A percentile compares a stretch with the other conserved stretches of the same genome.
phyloP scores from a whole-genome alignment of 805 yeast genomes.

The Sungouiella thailandica region DNA sequence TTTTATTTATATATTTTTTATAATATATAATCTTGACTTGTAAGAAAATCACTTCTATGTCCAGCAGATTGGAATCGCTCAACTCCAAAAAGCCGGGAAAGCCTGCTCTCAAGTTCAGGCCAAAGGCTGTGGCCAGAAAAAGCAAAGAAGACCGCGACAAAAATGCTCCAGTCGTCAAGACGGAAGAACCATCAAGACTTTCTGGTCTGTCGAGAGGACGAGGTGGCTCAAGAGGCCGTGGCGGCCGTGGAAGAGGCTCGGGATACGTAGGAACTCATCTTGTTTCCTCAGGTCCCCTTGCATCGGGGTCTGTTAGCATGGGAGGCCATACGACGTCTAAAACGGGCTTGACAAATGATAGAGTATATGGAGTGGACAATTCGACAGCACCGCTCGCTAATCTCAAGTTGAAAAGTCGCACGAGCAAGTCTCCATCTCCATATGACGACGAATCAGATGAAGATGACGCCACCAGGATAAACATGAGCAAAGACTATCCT shows the following conservation, averaged over 20 bases:
- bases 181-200: slow-evolving; percentile 19
- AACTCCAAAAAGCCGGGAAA: slow-evolving; percentile 34
- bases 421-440: slow-evolving; percentile 12
- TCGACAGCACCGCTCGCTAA: slow-evolving; percentile 36
- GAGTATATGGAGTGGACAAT: slow-evolving; percentile 41
- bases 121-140: slow-evolving; percentile 82
- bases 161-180: slow-evolving; percentile 54
- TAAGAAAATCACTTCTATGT: too few species aligned
- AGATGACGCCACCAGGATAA: slow-evolving; percentile 43
- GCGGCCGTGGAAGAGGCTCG: slow-evolving; percentile 34
- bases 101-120: slow-evolving; percentile 70
- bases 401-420: slow-evolving; percentile 27
- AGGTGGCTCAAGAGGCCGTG: slow-evolving; percentile 28
- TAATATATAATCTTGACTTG: too few species aligned
- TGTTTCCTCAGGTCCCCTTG: slow-evolving; percentile 68
- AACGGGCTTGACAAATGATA: slow-evolving; percentile 23
- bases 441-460: slow-evolving; percentile 39
- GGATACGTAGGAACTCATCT: slow-evolving; percentile 52
- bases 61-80: slow-evolving; percentile 39
- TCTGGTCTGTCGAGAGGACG: slow-evolving; percentile 16
- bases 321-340: slow-evolving; percentile 26
- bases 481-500: slow-evolving; percentile 59
- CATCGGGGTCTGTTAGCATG: slow-evolving; percentile 55
- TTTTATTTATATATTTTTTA: too few species aligned
- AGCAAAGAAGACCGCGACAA: slow-evolving; percentile 80